Conservation (phyloP, 148 eudicot species). For the Diospyros kaki region DNA sequence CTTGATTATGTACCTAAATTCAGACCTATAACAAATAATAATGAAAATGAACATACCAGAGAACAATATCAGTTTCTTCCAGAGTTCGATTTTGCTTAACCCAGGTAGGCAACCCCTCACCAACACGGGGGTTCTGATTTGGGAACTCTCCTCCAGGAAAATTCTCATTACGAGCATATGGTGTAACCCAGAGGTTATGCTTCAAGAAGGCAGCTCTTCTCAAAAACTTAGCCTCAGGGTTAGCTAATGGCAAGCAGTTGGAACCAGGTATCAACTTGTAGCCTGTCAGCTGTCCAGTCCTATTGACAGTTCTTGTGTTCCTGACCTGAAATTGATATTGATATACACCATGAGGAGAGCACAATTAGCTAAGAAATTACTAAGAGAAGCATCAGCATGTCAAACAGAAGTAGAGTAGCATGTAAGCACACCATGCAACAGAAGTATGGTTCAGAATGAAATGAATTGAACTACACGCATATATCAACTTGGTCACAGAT, state of each 20-base stretch:
- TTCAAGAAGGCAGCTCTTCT: conserved; percentile 96
- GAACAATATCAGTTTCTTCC: conserved; percentile 90
- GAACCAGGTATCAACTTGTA: conserved; percentile 89
- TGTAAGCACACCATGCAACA: not conserved
- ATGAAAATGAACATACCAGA: conserved; percentile 50
- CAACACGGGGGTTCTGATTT: conserved; percentile 94
- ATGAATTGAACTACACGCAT: not conserved
- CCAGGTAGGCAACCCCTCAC: conserved; percentile 94
- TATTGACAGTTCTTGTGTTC: conserved; percentile 89
- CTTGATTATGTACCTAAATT: not conserved
- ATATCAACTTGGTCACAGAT: not conserved
- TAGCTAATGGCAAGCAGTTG: conserved; percentile 87
- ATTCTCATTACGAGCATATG: conserved; percentile 65
- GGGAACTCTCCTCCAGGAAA: conserved; percentile 98
- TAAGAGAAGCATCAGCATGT: not conserved
- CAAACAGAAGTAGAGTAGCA: not conserved
- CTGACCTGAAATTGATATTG: conserved; percentile 47
- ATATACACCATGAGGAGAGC: not conserved
- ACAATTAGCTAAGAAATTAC: not conserved
- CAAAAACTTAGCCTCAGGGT: conserved; percentile 87
- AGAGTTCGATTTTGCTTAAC: conserved; percentile 80
- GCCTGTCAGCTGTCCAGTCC: conserved; percentile 93
- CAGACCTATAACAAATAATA: not conserved
- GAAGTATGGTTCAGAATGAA: not conserved
- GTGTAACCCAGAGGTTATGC: conserved; percentile 96